phyloP scores from a whole-genome alignment of 176 grass and related monocot genomes.

The Oryza meyeriana region DNA sequence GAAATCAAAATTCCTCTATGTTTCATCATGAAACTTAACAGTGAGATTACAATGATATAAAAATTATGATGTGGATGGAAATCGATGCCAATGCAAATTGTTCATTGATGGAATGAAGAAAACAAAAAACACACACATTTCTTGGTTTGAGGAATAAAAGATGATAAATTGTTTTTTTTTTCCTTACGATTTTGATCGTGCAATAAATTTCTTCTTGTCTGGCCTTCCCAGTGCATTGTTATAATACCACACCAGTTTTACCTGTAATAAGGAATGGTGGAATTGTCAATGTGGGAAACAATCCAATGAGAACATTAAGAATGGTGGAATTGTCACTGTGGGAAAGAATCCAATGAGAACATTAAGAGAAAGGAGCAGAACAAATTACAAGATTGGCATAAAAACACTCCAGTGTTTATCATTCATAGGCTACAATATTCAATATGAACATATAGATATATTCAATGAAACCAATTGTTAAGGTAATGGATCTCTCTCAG shows the following conservation, averaged over 20 bases:
- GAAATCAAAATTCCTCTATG: background rate
- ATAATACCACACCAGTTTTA: conserved; percentile 99
- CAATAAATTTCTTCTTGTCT: conserved; percentile 99
- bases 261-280: conserved; percentile 37
- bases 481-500: background rate
- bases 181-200: conserved; percentile 80
- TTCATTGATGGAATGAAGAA: conserved; percentile 8
- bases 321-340: background rate
- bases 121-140: background rate
- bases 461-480: background rate
- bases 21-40: conserved; percentile 17
- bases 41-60: background rate
- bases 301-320: background rate
- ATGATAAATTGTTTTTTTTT: background rate
- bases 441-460: conserved; percentile 10
- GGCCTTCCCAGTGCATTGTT: conserved; percentile 95
- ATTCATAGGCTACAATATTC: background rate
- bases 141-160: background rate
- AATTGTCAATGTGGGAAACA: background rate
- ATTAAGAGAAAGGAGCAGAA: background rate
- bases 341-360: background rate
- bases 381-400: conserved; percentile 1
- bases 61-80: background rate
- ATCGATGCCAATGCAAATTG: conserved; percentile 18
- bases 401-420: background rate